phyloP scores from a whole-genome alignment of 139 green algal species.

The Mesotaenium endlicherianum region DNA sequence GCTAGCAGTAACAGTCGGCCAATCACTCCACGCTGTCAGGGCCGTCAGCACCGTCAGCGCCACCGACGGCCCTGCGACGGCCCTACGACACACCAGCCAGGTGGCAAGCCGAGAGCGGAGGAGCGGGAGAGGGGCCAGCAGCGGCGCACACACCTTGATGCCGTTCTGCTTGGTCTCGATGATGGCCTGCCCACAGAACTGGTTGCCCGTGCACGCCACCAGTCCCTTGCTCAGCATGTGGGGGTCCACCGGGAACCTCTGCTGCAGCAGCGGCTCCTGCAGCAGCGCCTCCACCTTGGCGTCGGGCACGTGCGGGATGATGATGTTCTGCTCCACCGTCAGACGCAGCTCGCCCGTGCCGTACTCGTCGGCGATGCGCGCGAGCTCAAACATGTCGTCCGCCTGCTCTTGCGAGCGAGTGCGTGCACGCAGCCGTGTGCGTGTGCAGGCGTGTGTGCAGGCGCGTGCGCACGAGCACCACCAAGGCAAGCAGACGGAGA shows the following conservation, averaged over 20 bases:
- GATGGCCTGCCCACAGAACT: constrained; percentile 95
- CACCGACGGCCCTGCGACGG: too few species aligned
- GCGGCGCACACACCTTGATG: constrained; percentile 57
- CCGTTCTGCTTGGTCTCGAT: constrained; percentile 91
- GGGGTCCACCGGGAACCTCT: constrained; percentile 6
- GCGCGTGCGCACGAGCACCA: too few species aligned
- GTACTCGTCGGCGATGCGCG: constrained; percentile 71
- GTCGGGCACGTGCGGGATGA: constrained; percentile 86
- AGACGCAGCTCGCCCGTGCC: constrained; percentile 84
- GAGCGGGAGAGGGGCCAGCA: background rate
- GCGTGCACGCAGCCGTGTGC: too few species aligned
- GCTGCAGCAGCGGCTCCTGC: constrained; percentile 81
- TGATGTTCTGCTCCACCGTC: constrained; percentile 94
- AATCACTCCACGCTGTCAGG: too few species aligned
- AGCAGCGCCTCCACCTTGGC: constrained; percentile 78
- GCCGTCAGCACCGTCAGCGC: too few species aligned
- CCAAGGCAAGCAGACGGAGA: background rate
- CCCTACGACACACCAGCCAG: too few species aligned
- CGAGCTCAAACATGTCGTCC: constrained; percentile 78
- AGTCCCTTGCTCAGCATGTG: constrained; percentile 38
- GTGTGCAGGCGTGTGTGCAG: too few species aligned
- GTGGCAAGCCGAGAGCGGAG: background rate
- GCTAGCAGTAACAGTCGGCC: too few species aligned
- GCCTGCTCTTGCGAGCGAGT: too few species aligned
- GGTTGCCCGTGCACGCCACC: constrained; percentile 85